Evolutionary conservation across 2,329 filamentous ascomycete species (phyloP).

Genomic region (Aspergillus chevalieri): DNA sequence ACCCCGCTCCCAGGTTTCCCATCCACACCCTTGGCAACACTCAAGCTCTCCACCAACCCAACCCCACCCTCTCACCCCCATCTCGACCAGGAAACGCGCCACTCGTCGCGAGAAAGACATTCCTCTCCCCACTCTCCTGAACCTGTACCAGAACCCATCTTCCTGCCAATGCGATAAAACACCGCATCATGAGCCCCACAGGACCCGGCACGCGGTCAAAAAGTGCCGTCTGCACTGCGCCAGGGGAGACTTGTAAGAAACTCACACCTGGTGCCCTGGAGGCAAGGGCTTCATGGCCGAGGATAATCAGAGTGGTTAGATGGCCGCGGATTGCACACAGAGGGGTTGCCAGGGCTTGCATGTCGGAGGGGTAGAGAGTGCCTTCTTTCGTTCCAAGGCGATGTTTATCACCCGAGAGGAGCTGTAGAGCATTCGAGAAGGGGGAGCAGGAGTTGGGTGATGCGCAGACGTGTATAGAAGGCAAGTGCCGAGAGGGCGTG

Average conservation of each 20-base stretch:
- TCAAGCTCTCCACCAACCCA: conserved; percentile 9
- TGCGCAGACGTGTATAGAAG: conserved; percentile 55
- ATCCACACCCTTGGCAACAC: conserved; percentile 9
- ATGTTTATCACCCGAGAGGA: conserved; percentile 51
- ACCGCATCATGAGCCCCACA: background rate
- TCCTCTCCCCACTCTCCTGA: conserved; percentile 41
- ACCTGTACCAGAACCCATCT: conserved; percentile 12
- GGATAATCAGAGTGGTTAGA: conserved; percentile 43
- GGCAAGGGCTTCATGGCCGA: conserved; percentile 42
- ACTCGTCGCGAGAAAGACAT: conserved; percentile 36
- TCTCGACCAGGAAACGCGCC: background rate
- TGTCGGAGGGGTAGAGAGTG: conserved; percentile 42
- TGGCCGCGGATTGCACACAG: conserved; percentile 40
- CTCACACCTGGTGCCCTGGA: conserved; percentile 41
- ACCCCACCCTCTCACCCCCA: conserved; percentile 5
- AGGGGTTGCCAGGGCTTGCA: conserved; percentile 37
- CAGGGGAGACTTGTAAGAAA: conserved; percentile 46
- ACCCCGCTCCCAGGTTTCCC: conserved; percentile 25
- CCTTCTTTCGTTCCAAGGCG: conserved; percentile 50
- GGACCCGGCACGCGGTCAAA: conserved; percentile 8
- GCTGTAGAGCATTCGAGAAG: conserved; percentile 42
- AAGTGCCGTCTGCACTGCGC: conserved; percentile 43
- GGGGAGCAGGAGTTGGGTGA: conserved; percentile 53
- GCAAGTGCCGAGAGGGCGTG: conserved; percentile 47
- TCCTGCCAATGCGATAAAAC: conserved; percentile 25